Base-by-base conservation (phyloP, 139 green algal species). In the Micractinium conductrix region DNA sequence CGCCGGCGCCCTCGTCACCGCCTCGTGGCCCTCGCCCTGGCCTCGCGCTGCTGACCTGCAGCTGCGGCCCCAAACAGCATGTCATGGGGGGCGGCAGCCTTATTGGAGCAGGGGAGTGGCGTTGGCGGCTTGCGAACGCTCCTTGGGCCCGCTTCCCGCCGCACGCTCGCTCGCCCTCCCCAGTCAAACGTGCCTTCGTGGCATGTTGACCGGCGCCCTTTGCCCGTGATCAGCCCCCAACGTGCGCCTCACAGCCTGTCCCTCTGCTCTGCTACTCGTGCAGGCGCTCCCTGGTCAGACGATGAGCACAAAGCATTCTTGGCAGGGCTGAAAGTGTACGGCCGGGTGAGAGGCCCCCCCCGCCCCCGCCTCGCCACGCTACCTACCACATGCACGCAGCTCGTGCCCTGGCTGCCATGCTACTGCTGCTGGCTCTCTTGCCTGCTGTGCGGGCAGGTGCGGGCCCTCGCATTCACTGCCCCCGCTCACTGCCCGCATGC, bases 271-370 rank as follows among this genome's bases (percentile, higher is more conserved):
- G 24, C 70, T 37, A 28, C 68, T 48, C 4, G n/a, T 55, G 53
- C 78, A 88, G 86, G 86, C n/a, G 72, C 62, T 30, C 90, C 95
- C 7, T 98, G 96, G 96, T 96, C 88, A 0, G 94, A 97, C 73
- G 89, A 92, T 14, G 96, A 98, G 67, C 96, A 98, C 81, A 79
- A 89, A 24, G 60, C 87, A 0, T 98, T 98, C 58, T 67, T 98
- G 45, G 48, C 92, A 4, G 95, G 95, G 0, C 86, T 98, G 12
- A 74, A 93, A 40, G 89, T 91, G 73, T 90, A 97, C 17, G 95
- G 95, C 55, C 95, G 94, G 84, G 88, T 91, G 44, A 50, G 53
- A 62, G 48, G 48, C 48, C 48, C 14, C 10, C 2, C 53, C 53
- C 10, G 10, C 53, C 53, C n/a, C n/a, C n/a, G n/a, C n/a, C n/a